Base-by-base conservation (phyloP, 2,329 filamentous ascomycete genomes). In the Macrophomina phaseolina region DNA sequence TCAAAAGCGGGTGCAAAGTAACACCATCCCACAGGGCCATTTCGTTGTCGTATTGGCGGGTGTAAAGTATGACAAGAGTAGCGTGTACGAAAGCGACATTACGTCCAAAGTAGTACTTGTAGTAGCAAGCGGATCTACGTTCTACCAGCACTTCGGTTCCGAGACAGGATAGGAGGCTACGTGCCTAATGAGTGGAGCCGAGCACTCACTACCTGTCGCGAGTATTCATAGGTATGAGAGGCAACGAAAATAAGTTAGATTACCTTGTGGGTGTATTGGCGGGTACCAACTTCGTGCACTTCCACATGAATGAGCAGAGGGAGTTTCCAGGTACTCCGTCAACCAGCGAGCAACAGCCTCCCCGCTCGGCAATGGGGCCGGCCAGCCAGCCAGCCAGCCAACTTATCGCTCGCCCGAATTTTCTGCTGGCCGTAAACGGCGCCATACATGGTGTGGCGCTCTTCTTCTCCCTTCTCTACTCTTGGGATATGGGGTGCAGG, bases 381-480 rank as follows among this genome's bases (percentile, higher is more conserved):
- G 34, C 51, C 36, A 45, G 38, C 53, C 18, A 18, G 38, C 53
- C 18, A 18, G 18, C 18, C 36, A 58, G 53, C 53, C 53, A 32
- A 34, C 18, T 34, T 12, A 9, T 34, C 12, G 12, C 23, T 30
- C 18, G 18, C 36, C 53, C 53, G 34, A 34, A 30, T 45, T 40
- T 14, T 40, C 36, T 58, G 53, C n/a, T 45, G 36, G 45, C 53
- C 45, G 53, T 23, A 58, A 58, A 30, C 53, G 53, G 53, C 53
- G 53, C 45, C 38, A 38, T 58, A 58, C 53, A 58, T 58, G 36
- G 7, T 58, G 53, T 58, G 53, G 53, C 53, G 18, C 38, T 18
- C 52, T 18, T 30, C 52, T 55, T 53, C 23, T n/a, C 8, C 11
- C 52, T 38, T 55, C 8, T 55, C 53, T 58, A 8, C 53, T 42